Evolutionary conservation across 2,329 filamentous ascomycete genomes (phyloP), one percentile per base, ranked within the genome.

Genomic region (Talaromyces islandicus): DNA sequence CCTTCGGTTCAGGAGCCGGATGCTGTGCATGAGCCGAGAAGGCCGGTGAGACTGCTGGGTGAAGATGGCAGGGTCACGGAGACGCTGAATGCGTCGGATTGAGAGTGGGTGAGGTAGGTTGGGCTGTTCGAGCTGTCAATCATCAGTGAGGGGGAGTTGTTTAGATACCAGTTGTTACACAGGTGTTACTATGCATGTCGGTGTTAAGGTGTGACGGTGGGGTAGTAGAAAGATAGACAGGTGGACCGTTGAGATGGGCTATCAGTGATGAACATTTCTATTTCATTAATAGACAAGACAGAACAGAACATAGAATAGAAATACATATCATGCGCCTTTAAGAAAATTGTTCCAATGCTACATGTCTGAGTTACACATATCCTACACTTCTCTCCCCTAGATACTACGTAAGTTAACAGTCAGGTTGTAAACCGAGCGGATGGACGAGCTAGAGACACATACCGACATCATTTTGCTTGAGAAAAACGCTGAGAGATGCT

Each of bases 1-100:
- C 66, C 65, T 27, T 54, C 67, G 38, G 71, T 68, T 2, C 64
- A 64, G 4, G 66, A 65, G 1, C 56, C 64, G 30, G 30, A 24
- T 29, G 57, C 51, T 43, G 41, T 54, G 14, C 67, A 68, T 57
- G 73, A 75, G 51, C 72, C 73, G 1, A 71, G 68, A 11, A 65
- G 73, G 56, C 71, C 72, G 25, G 71, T 74, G 11, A 68, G 68
- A 21, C 53, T 74, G 54, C 51, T 72, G 55, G 52, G 61, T 27
- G 61, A 62, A 2, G 61, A 62, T 56, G 61, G 61, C 17, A 38
- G 7, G 25, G 54, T 62, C 27, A 57, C 54, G 29, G 58, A 62
- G 58, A 62, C 61, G 21, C 27, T 62, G 58, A 57, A 62, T 54
- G 46, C 52, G 43, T 19, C 43, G 1, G 43, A 46, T 7, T 46